Evolutionary conservation across 345 rosid genomes (phyloP), one percentile per base, ranked within the genome.

Genomic region (Microthlaspi erraticum): DNA sequence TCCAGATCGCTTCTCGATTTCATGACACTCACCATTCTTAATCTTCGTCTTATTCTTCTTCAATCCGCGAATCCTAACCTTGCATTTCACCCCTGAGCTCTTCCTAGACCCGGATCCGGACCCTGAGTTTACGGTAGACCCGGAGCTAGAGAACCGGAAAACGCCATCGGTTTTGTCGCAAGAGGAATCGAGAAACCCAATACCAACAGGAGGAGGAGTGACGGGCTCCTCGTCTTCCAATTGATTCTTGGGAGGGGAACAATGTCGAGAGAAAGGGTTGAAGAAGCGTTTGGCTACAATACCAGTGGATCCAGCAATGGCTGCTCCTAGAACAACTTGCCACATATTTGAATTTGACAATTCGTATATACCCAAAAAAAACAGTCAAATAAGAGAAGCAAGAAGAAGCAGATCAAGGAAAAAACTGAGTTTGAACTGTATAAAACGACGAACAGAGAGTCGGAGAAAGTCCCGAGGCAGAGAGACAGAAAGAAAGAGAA

Each of bases 141-240:
- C 88, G 39, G 86, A 61, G 43, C 96, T 89, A 52, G 88, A 85
- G 78, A 92, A 86, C 82, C 89, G 78, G 81, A 92, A 92, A 59
- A 89, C 77, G 60, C 77, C 84, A 13, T 81, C 79, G 67, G 64
- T 62, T 52, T 64, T 77, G 33, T 78, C 81, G 38, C 51, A 59
- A 62, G 85, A 78, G 52, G 81, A 45, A 36, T 58, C 78, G 16
- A 60, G 55, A 45, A 54, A 43, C 11, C 77, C 73, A 26, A 60
- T 62, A 16, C 60, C 60, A 4, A 60, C 41, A 31, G 20, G 70
- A 34, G 20, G 70, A 34, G 75, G 64, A 45, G 74, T 18, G 17
- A 53, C 45, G 1, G 58, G 75, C 20, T 75, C 66, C 7, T 38
- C 41, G 52, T 38, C 53, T 37, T 58, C 54, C 12, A 10, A 2